These are phyloP conservation scores for Botrytis paeoniae DNA, from an alignment of 2,329 filamentous ascomycete genomes.

Conservation along the genomic window DNA sequence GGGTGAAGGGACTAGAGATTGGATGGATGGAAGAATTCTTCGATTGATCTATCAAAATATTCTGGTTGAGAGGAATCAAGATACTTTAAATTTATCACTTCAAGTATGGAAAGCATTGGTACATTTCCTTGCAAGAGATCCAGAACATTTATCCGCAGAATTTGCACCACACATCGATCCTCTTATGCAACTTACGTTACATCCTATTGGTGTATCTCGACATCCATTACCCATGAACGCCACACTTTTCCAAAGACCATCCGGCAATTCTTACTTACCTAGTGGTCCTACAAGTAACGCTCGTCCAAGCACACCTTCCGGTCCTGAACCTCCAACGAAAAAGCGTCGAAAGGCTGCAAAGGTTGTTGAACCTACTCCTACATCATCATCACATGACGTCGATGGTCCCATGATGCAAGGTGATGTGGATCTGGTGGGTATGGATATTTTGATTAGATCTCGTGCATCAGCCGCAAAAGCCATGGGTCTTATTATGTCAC, in stretches of 20 bases:
- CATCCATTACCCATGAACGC: constrained; percentile 92
- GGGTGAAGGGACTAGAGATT: constrained; percentile 74
- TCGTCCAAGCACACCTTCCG: constrained; percentile 39
- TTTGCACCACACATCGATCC: constrained; percentile 73
- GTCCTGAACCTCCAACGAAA: constrained; percentile 59
- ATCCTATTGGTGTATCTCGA: constrained; percentile 87
- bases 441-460: constrained; percentile 83
- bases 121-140: constrained; percentile 59
- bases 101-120: constrained; percentile 84
- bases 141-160: constrained; percentile 65
- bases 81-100: constrained; percentile 76
- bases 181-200: constrained; percentile 80
- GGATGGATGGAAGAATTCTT: constrained; percentile 87
- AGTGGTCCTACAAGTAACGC: constrained; percentile 45
- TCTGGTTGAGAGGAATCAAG: constrained; percentile 84
- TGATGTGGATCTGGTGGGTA: constrained; percentile 89
- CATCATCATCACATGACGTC: constrained; percentile 82
- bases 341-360: constrained; percentile 86
- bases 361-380: constrained; percentile 62
- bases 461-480: constrained; percentile 84
- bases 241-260: constrained; percentile 86
- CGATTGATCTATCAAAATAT: constrained; percentile 93
- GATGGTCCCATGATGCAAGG: constrained; percentile 98
- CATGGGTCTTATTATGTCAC: constrained; percentile 77
- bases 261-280: constrained; percentile 72